Evolutionary conservation across 331 rosid genomes (phyloP), one percentile per base, ranked within the genome.

Genomic region (Rosa hybrid): DNA sequence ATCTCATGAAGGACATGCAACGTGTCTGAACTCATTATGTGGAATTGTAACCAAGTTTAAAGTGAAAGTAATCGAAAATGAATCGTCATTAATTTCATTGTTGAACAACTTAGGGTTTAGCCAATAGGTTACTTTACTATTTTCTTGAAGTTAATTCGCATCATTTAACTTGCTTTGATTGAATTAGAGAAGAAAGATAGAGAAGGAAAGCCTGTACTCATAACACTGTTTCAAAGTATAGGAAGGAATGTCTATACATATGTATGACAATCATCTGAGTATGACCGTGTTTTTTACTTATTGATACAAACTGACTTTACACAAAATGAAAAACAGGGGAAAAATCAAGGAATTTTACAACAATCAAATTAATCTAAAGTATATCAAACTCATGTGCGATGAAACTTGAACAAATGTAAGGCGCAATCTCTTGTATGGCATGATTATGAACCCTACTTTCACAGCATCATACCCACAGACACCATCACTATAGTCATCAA

Each of bases 401-500:
- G 65, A 46, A 45, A 20, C 10, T 53, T 18, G n/a, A 38, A 25
- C 25, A 49, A 50, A 39, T 74, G 72, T 13, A 10, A 30, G 20
- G 17, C 71, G 5, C 42, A 42, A 75, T 62, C 75, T 2, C n/a
- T 17, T 30, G 46, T 16, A 39, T 12, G 27, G n/a, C 72, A 20
- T 17, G 13, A 74, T 12, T 0, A 11, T 12, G 27, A 48, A 9
- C 78, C 53, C 80, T 87, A 92, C 75, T 78, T 86, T 92, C 89
- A 87, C 86, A 91, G 45, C 45, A 75, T 81, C 86, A 91, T 18
- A 30, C 89, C 91, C 21, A 82, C 51, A 0, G 88, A 83, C 73
- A 88, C 81, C 90, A 88, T 71, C 83, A 82, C 68, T 78, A 84
- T 57, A 67, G 77, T 72, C 44, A 86, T 72, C 92, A 89, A 80